These are phyloP conservation scores for Henckelia pumila DNA, from an alignment of 257 asterid genomes.

Conservation along the genomic window DNA sequence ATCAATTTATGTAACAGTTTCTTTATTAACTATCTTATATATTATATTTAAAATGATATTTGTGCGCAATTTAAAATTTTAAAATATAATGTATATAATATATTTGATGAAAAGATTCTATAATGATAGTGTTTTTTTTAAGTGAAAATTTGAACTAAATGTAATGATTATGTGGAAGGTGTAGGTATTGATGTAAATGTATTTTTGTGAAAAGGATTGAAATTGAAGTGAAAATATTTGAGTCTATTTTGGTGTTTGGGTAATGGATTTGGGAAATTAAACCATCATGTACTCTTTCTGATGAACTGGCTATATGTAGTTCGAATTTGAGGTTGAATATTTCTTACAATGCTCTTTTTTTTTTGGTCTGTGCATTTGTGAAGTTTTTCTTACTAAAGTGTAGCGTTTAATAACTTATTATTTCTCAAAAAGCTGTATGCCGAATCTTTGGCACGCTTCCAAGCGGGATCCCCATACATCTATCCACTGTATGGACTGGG, in stretches of 20 bases:
- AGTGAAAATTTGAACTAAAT: neutral
- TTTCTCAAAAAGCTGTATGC: slow-evolving; percentile 72
- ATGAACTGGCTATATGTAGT: neutral
- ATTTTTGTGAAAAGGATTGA: neutral
- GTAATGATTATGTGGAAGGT: neutral
- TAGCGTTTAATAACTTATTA: slow-evolving; percentile 7
- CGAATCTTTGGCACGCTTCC: slow-evolving; percentile 95
- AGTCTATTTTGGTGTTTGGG: neutral
- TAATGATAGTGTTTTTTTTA: no score
- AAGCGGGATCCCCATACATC: slow-evolving; percentile 94
- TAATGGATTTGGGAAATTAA: neutral
- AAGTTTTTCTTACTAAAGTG: neutral
- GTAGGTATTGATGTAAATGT: neutral
- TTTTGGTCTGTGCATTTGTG: no score
- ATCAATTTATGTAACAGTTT: neutral
- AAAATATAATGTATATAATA: no score
- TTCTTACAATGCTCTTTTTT: no score
- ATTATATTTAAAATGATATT: neutral
- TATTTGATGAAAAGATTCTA: neutral
- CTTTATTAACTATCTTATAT: no score
- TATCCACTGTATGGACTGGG: slow-evolving; percentile 98
- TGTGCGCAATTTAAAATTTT: no score
- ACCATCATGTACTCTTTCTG: neutral
- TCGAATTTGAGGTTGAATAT: neutral
- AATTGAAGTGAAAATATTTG: neutral